phyloP scores from a whole-genome alignment of 2,329 filamentous ascomycete species.

The Neonectria ditissima region DNA sequence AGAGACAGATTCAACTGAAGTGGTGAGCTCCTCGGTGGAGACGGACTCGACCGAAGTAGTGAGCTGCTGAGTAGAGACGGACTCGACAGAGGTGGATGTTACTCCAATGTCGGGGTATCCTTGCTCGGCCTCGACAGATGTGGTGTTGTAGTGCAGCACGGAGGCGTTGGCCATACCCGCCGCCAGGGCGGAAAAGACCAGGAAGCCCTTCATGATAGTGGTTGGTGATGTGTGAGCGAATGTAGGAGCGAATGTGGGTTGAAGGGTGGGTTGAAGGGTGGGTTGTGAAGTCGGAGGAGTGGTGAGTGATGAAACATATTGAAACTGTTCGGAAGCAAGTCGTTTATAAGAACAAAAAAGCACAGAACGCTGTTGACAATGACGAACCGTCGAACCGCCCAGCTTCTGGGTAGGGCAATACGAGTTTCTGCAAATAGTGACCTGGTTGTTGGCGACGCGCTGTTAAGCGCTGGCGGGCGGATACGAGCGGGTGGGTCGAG shows the following conservation, averaged over 20 bases:
- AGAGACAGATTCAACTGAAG: conserved; percentile 29
- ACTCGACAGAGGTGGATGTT: not conserved
- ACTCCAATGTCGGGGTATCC: not conserved
- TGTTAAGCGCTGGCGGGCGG: conserved; percentile 15
- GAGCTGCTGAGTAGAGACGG: not conserved
- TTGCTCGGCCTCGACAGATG: not conserved
- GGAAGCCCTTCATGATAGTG: conserved; percentile 21
- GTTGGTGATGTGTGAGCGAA: not conserved
- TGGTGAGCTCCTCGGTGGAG: conserved; percentile 30
- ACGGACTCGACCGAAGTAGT: not conserved
- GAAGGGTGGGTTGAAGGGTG: conserved; percentile 4
- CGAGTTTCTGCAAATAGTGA: conserved; percentile 18
- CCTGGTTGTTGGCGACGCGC: conserved; percentile 9
- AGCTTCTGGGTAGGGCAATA: not conserved
- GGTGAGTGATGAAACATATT: not conserved
- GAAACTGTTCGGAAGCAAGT: not conserved
- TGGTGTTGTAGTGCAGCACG: not conserved
- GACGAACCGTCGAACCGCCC: not conserved
- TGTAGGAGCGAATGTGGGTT: no score
- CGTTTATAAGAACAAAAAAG: not conserved
- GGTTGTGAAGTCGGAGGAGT: not conserved
- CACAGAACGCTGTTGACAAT: not conserved
- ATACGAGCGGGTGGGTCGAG: conserved; percentile 13
- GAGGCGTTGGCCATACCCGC: conserved; percentile 20
- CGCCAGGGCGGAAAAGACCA: conserved; percentile 23